A percentile compares a stretch with the other conserved stretches of the same genome.
phyloP scores from a whole-genome alignment of 345 rosid genomes.

The Eucalyptus marginata region DNA sequence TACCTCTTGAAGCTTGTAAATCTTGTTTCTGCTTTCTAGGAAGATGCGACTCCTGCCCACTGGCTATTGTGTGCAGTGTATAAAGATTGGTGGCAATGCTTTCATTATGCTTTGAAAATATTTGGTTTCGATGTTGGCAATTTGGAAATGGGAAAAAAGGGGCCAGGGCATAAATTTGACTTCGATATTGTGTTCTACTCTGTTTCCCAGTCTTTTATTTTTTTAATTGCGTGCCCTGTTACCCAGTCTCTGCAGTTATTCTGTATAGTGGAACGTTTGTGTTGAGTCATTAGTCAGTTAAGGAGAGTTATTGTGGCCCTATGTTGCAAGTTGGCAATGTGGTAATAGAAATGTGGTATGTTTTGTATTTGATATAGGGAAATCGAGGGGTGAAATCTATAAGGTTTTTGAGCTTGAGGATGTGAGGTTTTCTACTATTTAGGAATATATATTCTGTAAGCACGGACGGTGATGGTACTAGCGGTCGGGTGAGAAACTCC shows the following conservation, averaged over 20 bases:
- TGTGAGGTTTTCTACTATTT: background rate
- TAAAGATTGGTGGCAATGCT: background rate
- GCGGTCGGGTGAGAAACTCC: background rate
- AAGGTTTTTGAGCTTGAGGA: background rate
- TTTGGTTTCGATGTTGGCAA: background rate
- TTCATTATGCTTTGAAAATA: background rate
- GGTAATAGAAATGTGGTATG: background rate
- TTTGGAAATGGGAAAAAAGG: background rate
- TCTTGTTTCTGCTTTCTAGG: background rate
- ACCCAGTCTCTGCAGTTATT: background rate
- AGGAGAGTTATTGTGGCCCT: background rate
- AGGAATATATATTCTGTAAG: background rate
- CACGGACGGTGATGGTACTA: background rate
- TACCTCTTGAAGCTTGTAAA: background rate
- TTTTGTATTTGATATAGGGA: background rate
- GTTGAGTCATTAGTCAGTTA: background rate
- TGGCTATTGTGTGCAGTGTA: background rate
- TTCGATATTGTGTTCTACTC: background rate
- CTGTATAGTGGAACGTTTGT: background rate
- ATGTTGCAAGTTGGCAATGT: background rate
- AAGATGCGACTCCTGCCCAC: background rate
- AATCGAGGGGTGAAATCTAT: background rate
- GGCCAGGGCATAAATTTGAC: background rate
- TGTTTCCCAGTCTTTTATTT: background rate
- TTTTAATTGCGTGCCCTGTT: background rate